Percentiles rank a stretch among this genome's conserved stretches.
Conservation (phyloP, 1,284 basidiomycete species). For the Papiliotrema terrestris region DNA sequence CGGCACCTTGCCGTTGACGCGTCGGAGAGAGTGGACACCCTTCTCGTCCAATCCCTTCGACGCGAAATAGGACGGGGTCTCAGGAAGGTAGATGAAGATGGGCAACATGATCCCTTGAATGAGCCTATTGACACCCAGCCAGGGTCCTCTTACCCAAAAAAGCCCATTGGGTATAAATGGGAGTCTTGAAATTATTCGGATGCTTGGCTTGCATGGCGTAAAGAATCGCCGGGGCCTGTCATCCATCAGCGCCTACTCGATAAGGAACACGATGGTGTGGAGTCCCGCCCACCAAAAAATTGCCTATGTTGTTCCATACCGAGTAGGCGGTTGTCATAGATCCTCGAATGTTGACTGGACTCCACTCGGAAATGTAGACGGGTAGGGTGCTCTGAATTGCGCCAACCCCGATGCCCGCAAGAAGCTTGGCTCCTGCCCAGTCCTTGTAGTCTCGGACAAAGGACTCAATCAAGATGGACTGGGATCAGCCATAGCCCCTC, state of each 20-base stretch:
- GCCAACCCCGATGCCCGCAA: conserved; percentile 20
- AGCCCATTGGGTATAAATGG: conserved; percentile 15
- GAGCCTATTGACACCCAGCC: too few relatives aligned
- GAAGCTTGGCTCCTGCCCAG: conserved; percentile 22
- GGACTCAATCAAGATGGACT: background rate
- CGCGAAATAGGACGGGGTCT: conserved; percentile 22
- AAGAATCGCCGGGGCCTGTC: conserved; percentile 11
- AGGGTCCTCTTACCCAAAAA: too few relatives aligned
- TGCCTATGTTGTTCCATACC: conserved; percentile 6
- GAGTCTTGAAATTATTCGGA: conserved; percentile 8
- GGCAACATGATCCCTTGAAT: conserved; percentile 15
- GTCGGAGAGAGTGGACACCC: conserved; percentile 12
- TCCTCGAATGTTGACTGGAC: conserved; percentile 5
- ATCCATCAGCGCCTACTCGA: too few relatives aligned
- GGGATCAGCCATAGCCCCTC: too few relatives aligned
- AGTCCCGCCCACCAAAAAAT: too few relatives aligned
- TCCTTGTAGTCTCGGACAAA: conserved; percentile 8
- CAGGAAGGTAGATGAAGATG: conserved; percentile 17
- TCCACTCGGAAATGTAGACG: background rate
- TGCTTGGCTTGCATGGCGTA: conserved; percentile 9
- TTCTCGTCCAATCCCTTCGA: conserved; percentile 13
- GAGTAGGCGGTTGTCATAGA: conserved; percentile 1
- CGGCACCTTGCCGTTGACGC: conserved; percentile 23
- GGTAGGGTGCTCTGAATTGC: conserved; percentile 8
- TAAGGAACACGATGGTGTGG: too few relatives aligned